Percentiles rank a stretch among this genome's conserved stretches.
Conservation (phyloP, 768 basidiomycete species). For the Russula ochroleuca region DNA sequence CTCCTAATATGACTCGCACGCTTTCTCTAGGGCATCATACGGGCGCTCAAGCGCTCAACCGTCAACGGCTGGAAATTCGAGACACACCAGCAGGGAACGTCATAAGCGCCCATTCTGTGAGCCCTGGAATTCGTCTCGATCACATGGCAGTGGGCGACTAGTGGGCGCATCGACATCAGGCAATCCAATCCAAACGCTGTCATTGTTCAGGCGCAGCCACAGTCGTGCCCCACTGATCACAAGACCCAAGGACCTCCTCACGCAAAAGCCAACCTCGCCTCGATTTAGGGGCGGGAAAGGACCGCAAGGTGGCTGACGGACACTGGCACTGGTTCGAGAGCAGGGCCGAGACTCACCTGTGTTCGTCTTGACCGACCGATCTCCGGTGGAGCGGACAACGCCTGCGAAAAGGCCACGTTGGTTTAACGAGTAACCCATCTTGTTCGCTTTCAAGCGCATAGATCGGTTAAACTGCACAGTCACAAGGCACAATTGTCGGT, state of each 20-base stretch:
- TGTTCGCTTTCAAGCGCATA: conserved; percentile 78
- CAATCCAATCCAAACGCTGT: background rate
- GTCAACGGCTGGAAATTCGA: too few species aligned
- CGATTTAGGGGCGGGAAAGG: background rate
- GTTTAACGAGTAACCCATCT: conserved; percentile 79
- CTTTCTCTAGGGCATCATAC: background rate
- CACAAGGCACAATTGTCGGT: conserved; percentile 4
- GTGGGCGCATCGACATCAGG: background rate
- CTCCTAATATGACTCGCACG: background rate
- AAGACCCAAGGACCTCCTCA: conserved; percentile 1
- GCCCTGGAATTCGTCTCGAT: conserved; percentile 22
- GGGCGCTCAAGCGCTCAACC: background rate
- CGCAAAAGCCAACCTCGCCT: background rate
- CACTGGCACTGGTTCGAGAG: background rate
- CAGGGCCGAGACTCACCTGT: conserved; percentile 42
- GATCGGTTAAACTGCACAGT: conserved; percentile 82
- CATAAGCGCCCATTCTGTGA: background rate
- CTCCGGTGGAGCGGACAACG: conserved; percentile 64
- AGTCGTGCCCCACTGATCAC: background rate
- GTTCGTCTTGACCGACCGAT: conserved; percentile 56
- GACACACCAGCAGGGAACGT: too few species aligned
- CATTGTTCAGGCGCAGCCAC: conserved; percentile 4
- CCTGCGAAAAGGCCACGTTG: conserved; percentile 76
- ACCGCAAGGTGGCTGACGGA: background rate
- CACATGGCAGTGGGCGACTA: background rate